Base-by-base conservation (phyloP, 2,329 filamentous ascomycete genomes). In the Penicillium nordicum region DNA sequence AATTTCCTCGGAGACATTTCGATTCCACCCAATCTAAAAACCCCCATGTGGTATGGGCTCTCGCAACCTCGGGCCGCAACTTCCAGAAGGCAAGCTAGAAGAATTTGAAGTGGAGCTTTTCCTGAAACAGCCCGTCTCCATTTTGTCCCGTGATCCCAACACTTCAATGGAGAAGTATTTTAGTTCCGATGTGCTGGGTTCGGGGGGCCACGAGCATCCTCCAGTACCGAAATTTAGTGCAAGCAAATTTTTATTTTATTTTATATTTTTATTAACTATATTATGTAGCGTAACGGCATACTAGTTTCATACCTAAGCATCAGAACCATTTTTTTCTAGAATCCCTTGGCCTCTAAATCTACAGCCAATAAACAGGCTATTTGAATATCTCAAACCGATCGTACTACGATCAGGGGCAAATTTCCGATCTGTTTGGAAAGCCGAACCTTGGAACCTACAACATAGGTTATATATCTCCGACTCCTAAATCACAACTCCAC, bases 51-150 rank as follows among this genome's bases (percentile, higher is more conserved):
- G 53, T 50, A 43, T 27, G 47, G 41, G 9, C 29, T 44, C 29
- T 45, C n/a, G 34, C 41, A 30, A 58, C 57, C 59, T 60, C 61
- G 59, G 61, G 51, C 53, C 50, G 49, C 25, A 43, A 44, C 53
- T 61, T 62, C 61, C 57, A 62, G 61, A 58, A 63, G 53, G 36
- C 42, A 41, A 25, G 47, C 52, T 58, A 57, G 59, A 62, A 62
- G 57, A 49, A 43, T 41, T 16, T 23, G 30, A 21, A 38, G 61
- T 63, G 61, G 53, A 62, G 37, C 53, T 40, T 21, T 14, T 27
- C 40, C 40, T 57, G 58, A 61, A 57, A 62, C 58, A 61, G 41
- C 44, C 58, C 42, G 55, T 45, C 37, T 47, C 49, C 53, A 25
- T 53, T 45, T 54, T 30, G 50, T 55, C 58, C 45, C 55, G 53